phyloP scores from a whole-genome alignment of 169 alveolate species.

The Pseudocohnilembus persalinus region DNA sequence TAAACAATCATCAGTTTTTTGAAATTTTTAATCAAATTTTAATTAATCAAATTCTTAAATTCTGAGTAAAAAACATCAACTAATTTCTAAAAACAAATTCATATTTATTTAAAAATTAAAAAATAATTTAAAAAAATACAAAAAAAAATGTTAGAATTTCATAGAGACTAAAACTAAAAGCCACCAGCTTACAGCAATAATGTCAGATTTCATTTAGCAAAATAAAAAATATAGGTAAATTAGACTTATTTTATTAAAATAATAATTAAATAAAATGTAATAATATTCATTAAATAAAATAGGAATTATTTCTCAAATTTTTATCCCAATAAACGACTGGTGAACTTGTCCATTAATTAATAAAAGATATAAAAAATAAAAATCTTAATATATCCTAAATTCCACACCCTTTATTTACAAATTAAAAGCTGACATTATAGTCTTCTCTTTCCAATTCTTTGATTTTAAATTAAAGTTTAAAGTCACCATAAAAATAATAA shows the following conservation, averaged over 20 bases:
- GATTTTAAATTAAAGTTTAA: not conserved
- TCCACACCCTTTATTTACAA: constrained; percentile 43
- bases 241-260: constrained; percentile 19
- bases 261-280: not conserved
- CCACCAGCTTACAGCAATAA: constrained; percentile 27
- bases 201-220: constrained; percentile 43
- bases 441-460: constrained; percentile 22
- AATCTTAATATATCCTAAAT: not conserved
- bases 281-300: not conserved
- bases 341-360: constrained; percentile 1
- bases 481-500: not conserved
- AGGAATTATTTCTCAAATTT: constrained; percentile 19
- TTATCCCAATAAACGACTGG: constrained; percentile 9
- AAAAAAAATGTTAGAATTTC: not conserved
- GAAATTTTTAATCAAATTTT: too few species aligned
- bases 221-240: constrained; percentile 37
- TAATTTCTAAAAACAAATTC: too few species aligned
- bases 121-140: too few species aligned
- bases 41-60: too few species aligned
- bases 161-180: constrained; percentile 1
- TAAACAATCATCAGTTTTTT: too few species aligned
- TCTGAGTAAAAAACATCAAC: too few species aligned
- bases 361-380: constrained; percentile 2
- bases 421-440: constrained; percentile 29
- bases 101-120: too few species aligned